These are phyloP conservation scores for Blastocladiella emersonii DNA, from an alignment of 371 early-diverging fungal genomes.

Conservation along the genomic window DNA sequence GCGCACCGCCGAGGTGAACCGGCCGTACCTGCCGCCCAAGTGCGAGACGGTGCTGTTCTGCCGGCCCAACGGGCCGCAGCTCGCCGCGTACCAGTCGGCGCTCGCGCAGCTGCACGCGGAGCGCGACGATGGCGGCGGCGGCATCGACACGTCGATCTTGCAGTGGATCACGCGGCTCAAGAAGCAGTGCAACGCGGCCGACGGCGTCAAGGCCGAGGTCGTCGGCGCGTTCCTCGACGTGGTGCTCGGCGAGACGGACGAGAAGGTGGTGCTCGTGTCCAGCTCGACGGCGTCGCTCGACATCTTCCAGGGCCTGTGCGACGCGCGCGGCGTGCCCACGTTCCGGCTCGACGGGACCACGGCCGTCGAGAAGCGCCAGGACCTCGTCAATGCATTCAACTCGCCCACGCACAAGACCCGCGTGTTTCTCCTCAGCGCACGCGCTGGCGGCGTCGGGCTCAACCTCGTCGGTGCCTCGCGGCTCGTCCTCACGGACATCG, in stretches of 20 bases:
- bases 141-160: constrained; percentile 19
- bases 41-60: constrained; percentile 36
- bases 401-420: constrained; percentile 9
- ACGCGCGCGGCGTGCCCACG: constrained; percentile 17
- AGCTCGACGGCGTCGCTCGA: constrained; percentile 52
- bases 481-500: constrained; percentile 42
- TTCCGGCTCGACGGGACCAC: constrained; percentile 51
- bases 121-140: no score
- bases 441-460: constrained; percentile 47
- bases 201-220: background rate
- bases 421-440: constrained; percentile 42
- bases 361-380: constrained; percentile 35
- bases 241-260: constrained; percentile 14
- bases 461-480: constrained; percentile 43
- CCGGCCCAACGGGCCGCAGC: constrained; percentile 23
- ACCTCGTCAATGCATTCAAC: constrained; percentile 24
- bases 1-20: constrained; percentile 35
- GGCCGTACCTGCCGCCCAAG: constrained; percentile 43
- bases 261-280: constrained; percentile 53
- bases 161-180: constrained; percentile 27
- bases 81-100: constrained; percentile 13
- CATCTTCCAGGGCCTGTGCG: constrained; percentile 31
- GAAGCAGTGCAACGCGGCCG: constrained; percentile 28
- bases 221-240: background rate
- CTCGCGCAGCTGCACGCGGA: background rate